These are phyloP conservation scores for Raphanus sativus DNA, from an alignment of 345 rosid genomes.

Conservation along the genomic window DNA sequence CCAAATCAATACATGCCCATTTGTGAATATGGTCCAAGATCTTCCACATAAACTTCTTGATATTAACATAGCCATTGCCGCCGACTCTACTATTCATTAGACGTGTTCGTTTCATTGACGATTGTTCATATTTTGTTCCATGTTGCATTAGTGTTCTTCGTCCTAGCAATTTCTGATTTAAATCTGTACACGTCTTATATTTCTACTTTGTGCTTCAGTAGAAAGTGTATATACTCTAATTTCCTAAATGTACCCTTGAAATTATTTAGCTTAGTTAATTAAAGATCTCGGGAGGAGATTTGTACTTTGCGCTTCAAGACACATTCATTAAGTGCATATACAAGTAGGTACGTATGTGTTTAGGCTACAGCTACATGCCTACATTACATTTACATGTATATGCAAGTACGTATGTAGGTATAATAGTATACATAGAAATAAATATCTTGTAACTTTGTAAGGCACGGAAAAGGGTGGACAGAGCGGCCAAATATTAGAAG, in stretches of 20 bases:
- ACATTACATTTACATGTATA: conserved; percentile 5
- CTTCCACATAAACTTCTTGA: conserved; percentile 27
- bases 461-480: conserved; percentile 12
- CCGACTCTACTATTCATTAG: conserved; percentile 19
- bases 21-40: conserved; percentile 25
- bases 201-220: neutral
- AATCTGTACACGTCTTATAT: neutral
- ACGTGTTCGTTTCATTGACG: conserved; percentile 31
- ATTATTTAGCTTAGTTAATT: neutral
- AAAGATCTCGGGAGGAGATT: neutral
- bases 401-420: conserved; percentile 29
- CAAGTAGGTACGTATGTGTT: conserved; percentile 21
- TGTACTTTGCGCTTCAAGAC: neutral
- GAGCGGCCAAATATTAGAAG: conserved; percentile 30
- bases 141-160: neutral
- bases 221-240: neutral
- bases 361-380: neutral
- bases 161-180: neutral
- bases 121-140: neutral
- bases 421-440: conserved; percentile 12
- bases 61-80: neutral
- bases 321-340: conserved; percentile 25
- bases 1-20: conserved; percentile 9
- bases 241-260: neutral
- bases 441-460: conserved; percentile 21